Base-by-base conservation (phyloP, 495 filamentous ascomycete species). In the Penicillium angulare region DNA sequence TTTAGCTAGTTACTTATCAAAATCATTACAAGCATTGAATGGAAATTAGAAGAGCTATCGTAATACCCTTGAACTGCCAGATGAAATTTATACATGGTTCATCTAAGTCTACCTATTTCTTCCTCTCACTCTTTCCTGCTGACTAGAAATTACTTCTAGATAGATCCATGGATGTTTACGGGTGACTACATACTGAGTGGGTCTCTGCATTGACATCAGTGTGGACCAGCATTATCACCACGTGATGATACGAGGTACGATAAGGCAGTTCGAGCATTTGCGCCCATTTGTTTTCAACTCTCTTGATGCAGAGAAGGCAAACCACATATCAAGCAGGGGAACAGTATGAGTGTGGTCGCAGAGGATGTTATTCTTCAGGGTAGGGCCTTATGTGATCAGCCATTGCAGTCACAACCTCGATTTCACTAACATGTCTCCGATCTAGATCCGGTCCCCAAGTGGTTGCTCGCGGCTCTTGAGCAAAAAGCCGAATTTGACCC, bases 1-100 rank as follows among this genome's bases (percentile, higher is more conserved):
- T 91, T 95, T 60, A 85, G 95, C 35, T 87, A 88, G 3, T 86
- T 89, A 1, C 93, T 83, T 60, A 66, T 6, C 83, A 80, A 36
- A 83, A 89, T 59, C 85, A 81, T 2, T 34, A 67, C 2, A 51
- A 70, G 9, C 90, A 93, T 67, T 81, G 73, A 5, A 90, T 95
- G 57, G 80, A 87, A 52, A 85, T 96, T 20, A 69, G 76, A 16
- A 75, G n/a, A n/a, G n/a, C n/a, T n/a, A n/a, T n/a, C n/a, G n/a
- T n/a, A n/a, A n/a, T n/a, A n/a, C n/a, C n/a, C n/a, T n/a, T n/a
- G n/a, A n/a, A n/a, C n/a, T n/a, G n/a, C n/a, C n/a, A n/a, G n/a
- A n/a, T n/a, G n/a, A n/a, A n/a, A n/a, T n/a, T n/a, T n/a, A n/a
- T n/a, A n/a, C n/a, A n/a, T n/a, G n/a, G n/a, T n/a, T n/a, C n/a